These are phyloP conservation scores for Dactylellina sp. DNA, from an alignment of 2,329 filamentous ascomycete species.

Conservation along the genomic window DNA sequence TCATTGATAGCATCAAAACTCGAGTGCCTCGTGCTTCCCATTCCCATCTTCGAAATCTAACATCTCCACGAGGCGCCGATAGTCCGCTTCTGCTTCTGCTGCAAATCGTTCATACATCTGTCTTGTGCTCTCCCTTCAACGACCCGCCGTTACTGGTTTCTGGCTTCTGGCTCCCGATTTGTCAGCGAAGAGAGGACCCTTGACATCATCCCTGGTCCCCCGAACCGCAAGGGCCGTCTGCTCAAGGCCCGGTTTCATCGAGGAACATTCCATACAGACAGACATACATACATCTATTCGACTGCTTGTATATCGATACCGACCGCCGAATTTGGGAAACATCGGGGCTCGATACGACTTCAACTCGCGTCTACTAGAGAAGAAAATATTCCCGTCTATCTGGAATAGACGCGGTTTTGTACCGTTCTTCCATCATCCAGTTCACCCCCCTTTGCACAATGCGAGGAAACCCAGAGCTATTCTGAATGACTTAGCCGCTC, in stretches of 20 bases:
- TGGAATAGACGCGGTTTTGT: slow-evolving; percentile 32
- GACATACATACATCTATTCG: neutral
- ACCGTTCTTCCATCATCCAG: neutral
- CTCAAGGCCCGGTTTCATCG: neutral
- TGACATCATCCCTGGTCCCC: slow-evolving; percentile 47
- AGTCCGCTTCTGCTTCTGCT: slow-evolving; percentile 1
- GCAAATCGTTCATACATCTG: neutral
- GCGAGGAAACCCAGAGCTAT: slow-evolving; percentile 32
- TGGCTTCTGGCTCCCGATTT: slow-evolving; percentile 25
- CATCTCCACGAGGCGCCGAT: slow-evolving; percentile 1
- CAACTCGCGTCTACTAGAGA: neutral
- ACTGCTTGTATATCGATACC: slow-evolving; percentile 4
- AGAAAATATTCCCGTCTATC: slow-evolving; percentile 8
- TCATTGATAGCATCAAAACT: slow-evolving; percentile 2
- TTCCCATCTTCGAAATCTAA: neutral
- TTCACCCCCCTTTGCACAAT: slow-evolving; percentile 9
- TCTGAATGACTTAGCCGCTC: slow-evolving; percentile 14
- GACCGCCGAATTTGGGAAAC: neutral
- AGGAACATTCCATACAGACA: neutral
- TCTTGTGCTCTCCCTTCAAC: too few relatives aligned
- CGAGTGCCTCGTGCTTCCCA: slow-evolving; percentile 15
- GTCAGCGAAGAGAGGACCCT: slow-evolving; percentile 40
- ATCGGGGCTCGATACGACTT: neutral
- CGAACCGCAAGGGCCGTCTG: slow-evolving; percentile 18
- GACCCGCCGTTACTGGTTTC: too few relatives aligned